Conservation (phyloP, 768 basidiomycete genomes). For the Kwoniella heveanensis region DNA sequence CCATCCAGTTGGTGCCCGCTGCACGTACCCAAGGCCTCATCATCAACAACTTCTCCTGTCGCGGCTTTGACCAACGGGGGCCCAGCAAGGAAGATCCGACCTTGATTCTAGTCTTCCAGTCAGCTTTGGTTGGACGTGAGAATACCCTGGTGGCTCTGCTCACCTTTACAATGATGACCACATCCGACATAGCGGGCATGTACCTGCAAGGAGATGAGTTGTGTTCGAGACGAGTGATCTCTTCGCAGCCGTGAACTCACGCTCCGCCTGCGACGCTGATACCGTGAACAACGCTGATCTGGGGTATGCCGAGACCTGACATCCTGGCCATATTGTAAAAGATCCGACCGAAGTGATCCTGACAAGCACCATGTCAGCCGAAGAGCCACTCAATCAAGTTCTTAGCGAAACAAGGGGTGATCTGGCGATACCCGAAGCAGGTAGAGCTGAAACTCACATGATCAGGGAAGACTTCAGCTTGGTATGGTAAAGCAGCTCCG, state of each 20-base stretch:
- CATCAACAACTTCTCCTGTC: slow-evolving; percentile 88
- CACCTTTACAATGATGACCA: slow-evolving; percentile 58
- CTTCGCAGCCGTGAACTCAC: too few species aligned
- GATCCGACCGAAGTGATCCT: slow-evolving; percentile 91
- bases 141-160: too few species aligned
- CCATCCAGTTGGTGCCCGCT: too few species aligned
- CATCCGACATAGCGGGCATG: slow-evolving; percentile 94
- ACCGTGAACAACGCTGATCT: slow-evolving; percentile 89
- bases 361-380: neutral
- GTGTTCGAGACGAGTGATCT: too few species aligned
- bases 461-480: slow-evolving; percentile 92
- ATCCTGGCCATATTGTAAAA: slow-evolving; percentile 95
- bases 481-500: slow-evolving; percentile 86
- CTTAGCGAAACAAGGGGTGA: too few species aligned
- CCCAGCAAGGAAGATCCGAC: slow-evolving; percentile 89
- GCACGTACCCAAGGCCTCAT: slow-evolving; percentile 79
- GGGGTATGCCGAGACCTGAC: slow-evolving; percentile 87
- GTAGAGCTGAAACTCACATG: slow-evolving; percentile 52
- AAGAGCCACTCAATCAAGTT: too few species aligned
- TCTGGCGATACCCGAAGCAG: too few species aligned
- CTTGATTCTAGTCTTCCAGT: slow-evolving; percentile 67
- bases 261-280: slow-evolving; percentile 94
- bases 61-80: slow-evolving; percentile 94
- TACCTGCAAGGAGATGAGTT: slow-evolving; percentile 27
- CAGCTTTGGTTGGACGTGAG: too few species aligned